Percentiles rank a stretch among this genome's conserved stretches.
Evolutionary conservation across 768 basidiomycete species (phyloP).

Genomic region (Suillus clintonianus): DNA sequence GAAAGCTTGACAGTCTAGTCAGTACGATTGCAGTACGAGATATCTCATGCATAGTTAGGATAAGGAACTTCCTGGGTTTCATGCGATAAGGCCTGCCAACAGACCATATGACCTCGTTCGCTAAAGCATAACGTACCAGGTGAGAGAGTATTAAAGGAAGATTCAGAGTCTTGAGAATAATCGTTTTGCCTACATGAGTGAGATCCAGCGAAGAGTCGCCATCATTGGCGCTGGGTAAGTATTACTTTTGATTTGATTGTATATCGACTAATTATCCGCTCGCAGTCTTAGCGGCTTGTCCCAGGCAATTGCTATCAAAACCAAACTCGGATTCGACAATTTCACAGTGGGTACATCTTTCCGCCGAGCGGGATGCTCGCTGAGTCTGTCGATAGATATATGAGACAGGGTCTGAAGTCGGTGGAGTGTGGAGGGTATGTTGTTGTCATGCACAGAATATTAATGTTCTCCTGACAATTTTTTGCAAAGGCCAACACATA

Average conservation of each 20-base stretch:
- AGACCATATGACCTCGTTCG: neutral
- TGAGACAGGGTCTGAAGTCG: conserved; percentile 45
- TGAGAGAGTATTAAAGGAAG: neutral
- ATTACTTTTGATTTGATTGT: neutral
- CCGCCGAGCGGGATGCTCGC: neutral
- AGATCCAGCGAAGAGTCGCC: conserved; percentile 14
- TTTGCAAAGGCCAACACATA: conserved; percentile 28
- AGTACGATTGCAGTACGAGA: no score
- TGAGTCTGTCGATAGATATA: conserved; percentile 39
- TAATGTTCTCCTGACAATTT: neutral
- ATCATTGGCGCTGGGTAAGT: conserved; percentile 24
- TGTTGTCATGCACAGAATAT: neutral
- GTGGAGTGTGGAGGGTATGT: conserved; percentile 56
- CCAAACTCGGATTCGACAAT: conserved; percentile 36
- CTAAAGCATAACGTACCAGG: neutral
- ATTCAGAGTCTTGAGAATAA: neutral
- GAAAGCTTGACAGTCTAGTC: no score
- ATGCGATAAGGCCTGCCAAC: neutral
- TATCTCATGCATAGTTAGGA: neutral
- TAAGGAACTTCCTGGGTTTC: neutral
- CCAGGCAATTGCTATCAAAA: conserved; percentile 45
- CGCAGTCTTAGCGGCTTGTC: conserved; percentile 43
- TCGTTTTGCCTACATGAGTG: neutral
- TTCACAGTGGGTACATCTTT: conserved; percentile 37
- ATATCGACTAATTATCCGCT: neutral